phyloP scores from a whole-genome alignment of 129 eudicot species.

The Helianthus tuberosus region DNA sequence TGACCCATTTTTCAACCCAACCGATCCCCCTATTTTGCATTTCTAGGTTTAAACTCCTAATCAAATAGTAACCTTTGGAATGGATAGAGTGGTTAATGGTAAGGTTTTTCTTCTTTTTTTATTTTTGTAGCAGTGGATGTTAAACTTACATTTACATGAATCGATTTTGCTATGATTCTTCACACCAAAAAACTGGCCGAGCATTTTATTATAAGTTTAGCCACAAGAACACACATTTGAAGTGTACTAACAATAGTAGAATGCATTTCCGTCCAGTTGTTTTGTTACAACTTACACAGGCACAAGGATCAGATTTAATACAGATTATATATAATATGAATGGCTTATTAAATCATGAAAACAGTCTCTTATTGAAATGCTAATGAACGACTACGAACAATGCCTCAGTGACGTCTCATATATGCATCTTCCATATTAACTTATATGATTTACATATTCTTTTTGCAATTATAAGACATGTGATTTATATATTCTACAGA shows the following conservation, averaged over 20 bases:
- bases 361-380: background rate
- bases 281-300: background rate
- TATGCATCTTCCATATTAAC: background rate
- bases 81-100: background rate
- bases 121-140: background rate
- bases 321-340: background rate
- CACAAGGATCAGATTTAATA: background rate
- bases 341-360: background rate
- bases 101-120: background rate
- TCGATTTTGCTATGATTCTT: constrained; percentile 9
- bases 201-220: background rate
- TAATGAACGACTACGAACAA: background rate
- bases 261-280: background rate
- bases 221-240: background rate
- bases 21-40: background rate
- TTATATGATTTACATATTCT: background rate
- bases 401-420: too few species aligned
- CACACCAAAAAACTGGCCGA: background rate
- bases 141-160: background rate
- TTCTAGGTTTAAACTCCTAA: constrained; percentile 5
- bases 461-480: background rate
- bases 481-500: background rate
- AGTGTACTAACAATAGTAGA: background rate
- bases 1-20: background rate
- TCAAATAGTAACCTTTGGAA: background rate